Evolutionary conservation across 306 rosid genomes (phyloP), one percentile per base, ranked within the genome.

Genomic region (Pterocarpus macrocarpus): DNA sequence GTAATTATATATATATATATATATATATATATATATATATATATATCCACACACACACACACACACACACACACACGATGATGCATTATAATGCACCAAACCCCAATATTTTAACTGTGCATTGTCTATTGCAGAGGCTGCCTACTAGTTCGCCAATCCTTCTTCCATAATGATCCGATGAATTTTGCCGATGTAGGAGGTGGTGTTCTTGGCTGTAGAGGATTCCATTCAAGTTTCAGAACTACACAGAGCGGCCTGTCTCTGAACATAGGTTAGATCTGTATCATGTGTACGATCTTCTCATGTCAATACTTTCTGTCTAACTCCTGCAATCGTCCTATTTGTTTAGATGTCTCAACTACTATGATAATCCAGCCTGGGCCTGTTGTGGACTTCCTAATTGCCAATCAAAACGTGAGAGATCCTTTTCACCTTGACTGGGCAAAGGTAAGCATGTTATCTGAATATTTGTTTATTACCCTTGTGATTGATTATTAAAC

Each of bases 161-260:
- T 93, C 68, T 95, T 95, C 75, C 99, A 95, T 61, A 90, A 95
- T 59, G 90, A 95, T 75, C 90, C 96, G 0, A 86, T n/a, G 30
- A 88, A 81, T 85, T 95, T 88, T 66, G 88, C 92, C 13, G 98
- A 93, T 61, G 98, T 95, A 0, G 99, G 98, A 10, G 98, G 98
- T 28, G 99, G 99, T 2, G 98, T 95, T 52, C 94, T 93, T 4
- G 99, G 99, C 22, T 93, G 99, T 43, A 82, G 97, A 75, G 99
- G 99, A 57, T 93, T 95, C 79, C 99, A 95, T 71, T 93, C 98
- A 5, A 95, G 99, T 75, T 93, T 95, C 62, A 93, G 99, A 83
- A 83, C 98, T 15, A 87, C 98, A 17, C 99, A 95, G 89, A 88
- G 91, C 73, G 99, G 99, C 55, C 84, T 95, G 73, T 93, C 99